phyloP scores from a whole-genome alignment of 257 asterid genomes.

The Eustoma russellianum region DNA sequence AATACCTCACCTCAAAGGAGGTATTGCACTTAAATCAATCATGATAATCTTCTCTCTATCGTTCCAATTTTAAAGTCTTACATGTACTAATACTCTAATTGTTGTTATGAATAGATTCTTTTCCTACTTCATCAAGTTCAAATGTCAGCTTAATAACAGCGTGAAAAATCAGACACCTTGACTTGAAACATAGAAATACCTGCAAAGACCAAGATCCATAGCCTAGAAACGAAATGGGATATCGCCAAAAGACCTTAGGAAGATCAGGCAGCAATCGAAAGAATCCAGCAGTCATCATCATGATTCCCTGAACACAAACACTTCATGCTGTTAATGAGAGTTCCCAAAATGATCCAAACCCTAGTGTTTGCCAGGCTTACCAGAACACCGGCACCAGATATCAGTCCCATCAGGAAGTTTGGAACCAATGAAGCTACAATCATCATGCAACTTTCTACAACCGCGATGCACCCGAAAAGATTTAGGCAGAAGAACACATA shows the following conservation, averaged over 20 bases:
- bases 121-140: too few relatives aligned
- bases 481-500: conserved; percentile 65
- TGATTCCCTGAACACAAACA: conserved; percentile 48
- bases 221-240: conserved; percentile 52
- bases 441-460: conserved; percentile 97
- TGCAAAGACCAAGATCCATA: conserved; percentile 89
- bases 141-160: not conserved
- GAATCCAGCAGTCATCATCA: conserved; percentile 97
- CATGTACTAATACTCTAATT: too few relatives aligned
- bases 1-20: too few relatives aligned
- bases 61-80: too few relatives aligned
- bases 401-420: conserved; percentile 89
- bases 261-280: conserved; percentile 58
- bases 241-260: conserved; percentile 65
- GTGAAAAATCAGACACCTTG: not conserved
- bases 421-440: conserved; percentile 85
- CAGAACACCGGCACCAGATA: conserved; percentile 88
- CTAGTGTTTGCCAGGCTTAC: conserved; percentile 23
- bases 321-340: not conserved
- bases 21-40: too few relatives aligned
- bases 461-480: conserved; percentile 67
- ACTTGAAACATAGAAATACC: conserved; percentile 25
- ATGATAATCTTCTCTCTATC: too few relatives aligned
- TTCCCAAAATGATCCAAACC: too few relatives aligned
- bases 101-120: too few relatives aligned